Conservation (phyloP, 208 protist species). For the Crithidia acanthocephali region DNA sequence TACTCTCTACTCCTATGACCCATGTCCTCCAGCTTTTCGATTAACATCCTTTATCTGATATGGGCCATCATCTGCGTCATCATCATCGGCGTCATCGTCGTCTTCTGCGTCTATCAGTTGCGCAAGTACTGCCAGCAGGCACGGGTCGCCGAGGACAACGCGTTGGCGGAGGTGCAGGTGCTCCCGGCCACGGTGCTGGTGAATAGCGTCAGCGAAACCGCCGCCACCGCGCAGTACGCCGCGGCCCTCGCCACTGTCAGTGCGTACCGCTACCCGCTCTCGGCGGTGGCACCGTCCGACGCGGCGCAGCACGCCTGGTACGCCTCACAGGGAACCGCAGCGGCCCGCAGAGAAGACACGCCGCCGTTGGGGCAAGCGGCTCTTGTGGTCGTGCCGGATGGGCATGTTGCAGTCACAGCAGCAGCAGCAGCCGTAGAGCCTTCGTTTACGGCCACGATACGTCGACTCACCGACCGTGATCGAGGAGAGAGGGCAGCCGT, state of each 20-base stretch:
- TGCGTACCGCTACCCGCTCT: neutral
- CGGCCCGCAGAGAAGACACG: neutral
- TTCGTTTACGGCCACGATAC: no score
- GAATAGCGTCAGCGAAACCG: conserved; percentile 16
- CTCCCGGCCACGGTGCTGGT: conserved; percentile 15
- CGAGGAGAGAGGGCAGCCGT: no score
- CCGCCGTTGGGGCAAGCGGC: neutral
- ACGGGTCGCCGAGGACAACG: neutral
- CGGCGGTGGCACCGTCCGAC: neutral
- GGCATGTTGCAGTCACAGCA: no score
- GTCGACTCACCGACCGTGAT: no score
- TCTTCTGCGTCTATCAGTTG: neutral
- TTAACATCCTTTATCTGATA: neutral
- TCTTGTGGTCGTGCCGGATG: no score
- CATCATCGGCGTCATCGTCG: neutral
- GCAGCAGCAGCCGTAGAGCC: no score
- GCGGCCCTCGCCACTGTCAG: neutral
- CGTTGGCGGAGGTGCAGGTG: neutral
- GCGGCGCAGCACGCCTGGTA: conserved; percentile 7
- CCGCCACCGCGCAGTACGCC: neutral
- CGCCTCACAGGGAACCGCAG: neutral
- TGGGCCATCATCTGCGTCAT: conserved; percentile 1
- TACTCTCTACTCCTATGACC: neutral
- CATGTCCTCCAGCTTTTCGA: neutral
- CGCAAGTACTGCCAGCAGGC: neutral